These are phyloP conservation scores for Beauveria sp. DNA, from an alignment of 2,329 filamentous ascomycete genomes.

Conservation along the genomic window DNA sequence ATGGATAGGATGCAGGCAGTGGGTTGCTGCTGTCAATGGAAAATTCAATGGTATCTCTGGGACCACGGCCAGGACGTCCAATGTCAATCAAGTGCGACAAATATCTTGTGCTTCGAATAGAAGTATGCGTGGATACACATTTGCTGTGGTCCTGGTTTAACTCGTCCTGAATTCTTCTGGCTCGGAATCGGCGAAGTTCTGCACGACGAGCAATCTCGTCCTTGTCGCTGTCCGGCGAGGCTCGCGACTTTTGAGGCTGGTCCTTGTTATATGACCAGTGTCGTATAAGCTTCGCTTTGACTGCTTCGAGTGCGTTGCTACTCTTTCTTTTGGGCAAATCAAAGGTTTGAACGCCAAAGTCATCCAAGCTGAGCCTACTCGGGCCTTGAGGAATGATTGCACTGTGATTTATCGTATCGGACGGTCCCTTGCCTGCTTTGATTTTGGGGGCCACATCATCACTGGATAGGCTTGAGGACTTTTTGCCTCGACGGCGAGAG, in stretches of 20 bases:
- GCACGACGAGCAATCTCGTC: constrained; percentile 48
- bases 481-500: not conserved
- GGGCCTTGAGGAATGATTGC: constrained; percentile 13
- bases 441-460: not conserved
- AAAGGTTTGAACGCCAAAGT: constrained; percentile 34
- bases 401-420: not conserved
- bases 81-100: constrained; percentile 22
- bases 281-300: constrained; percentile 37
- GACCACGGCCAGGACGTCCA: constrained; percentile 29
- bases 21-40: constrained; percentile 18
- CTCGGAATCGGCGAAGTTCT: constrained; percentile 47
- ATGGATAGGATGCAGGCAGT: not conserved
- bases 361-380: constrained; percentile 26
- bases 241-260: constrained; percentile 31
- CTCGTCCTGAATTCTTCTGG: constrained; percentile 51
- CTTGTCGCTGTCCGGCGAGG: constrained; percentile 38
- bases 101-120: constrained; percentile 19
- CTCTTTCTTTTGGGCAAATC: constrained; percentile 21
- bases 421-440: not conserved
- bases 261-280: constrained; percentile 39
- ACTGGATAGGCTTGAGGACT: not conserved
- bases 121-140: constrained; percentile 24
- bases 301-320: constrained; percentile 34
- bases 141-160: constrained; percentile 39
- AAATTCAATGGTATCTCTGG: constrained; percentile 44